Base-by-base conservation (phyloP, 257 asterid species). In the Lycium ferocissimum region DNA sequence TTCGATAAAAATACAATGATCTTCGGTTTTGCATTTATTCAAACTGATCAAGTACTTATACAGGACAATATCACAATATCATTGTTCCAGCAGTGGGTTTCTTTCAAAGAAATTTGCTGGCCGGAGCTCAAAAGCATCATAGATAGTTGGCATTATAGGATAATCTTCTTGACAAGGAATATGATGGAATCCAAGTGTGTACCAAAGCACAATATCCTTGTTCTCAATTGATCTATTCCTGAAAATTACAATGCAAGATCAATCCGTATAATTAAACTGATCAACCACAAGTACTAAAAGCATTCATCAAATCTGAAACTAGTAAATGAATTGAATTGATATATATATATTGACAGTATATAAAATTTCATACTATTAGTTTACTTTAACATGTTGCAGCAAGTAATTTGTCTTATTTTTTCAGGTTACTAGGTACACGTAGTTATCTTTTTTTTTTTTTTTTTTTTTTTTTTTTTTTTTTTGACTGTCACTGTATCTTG, bases 171-270 rank as follows among this genome's bases (percentile, higher is more conserved):
- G 94, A 63, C 10, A 82, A 40, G 98, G 95, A 67, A 56, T 85
- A 85, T 94, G 98, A 88, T 94, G 96, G 73, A 94, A 90, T 7
- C 98, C 98, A 22, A 94, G 71, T 0, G 95, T 94, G 57, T 92
- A 92, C 95, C 94, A 94, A 79, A 94, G 14, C 86, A 92, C 98
- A 85, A 94, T 83, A 62, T 94, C 98, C 80, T 87, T 90, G 63
- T 91, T 92, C 78, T 85, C 92, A 47, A 93, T 90, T 38, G 51
- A 6, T 84, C 84, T 79, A 49, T 89, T 88, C 94, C 95, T 94
- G 89, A 89, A 89, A 14, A 57, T 26, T 26, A 26, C 12, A n/a
- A 61, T 35, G n/a, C 12, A 37, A 58, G 1, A 63, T 13, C 62
- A 71, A 1, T 43, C 12, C 43, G 33, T 26, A 26, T 26, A 38